Base-by-base conservation (phyloP, 148 eudicot species). In the Dysphania ambrosioides region DNA sequence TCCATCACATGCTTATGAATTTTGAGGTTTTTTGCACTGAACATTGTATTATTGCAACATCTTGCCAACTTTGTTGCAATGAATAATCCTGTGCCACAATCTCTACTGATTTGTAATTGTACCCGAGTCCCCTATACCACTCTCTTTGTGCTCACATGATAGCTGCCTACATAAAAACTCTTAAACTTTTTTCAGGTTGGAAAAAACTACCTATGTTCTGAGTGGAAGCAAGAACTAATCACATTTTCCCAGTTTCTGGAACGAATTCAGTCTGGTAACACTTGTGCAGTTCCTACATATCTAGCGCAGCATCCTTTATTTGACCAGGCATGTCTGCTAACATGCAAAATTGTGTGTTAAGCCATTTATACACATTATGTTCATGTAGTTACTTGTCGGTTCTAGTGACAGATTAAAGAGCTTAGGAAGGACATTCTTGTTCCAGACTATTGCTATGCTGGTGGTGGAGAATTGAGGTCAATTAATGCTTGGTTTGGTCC, bases 401-500 rank as follows among this genome's bases (percentile, higher is more conserved):
- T 78, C 70, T 72, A 79, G 77, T 88, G 82, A 75, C 96, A 95
- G 97, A 92, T 95, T 82, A 87, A 87, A 78, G 99, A 88, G 85
- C 88, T 95, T 69, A 81, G 89, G 78, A 87, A 81, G 81, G 99
- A 95, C 66, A 83, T 95, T 69, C 75, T 90, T 68, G 82, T 87
- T 68, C 99, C 99, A 47, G 99, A 95, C 86, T 92, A 95, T 81
- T 89, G 96, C 81, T 95, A 82, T 86, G 87, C 86, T 77, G 99
- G 97, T 57, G 97, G 91, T 4, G 97, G 97, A 56, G 96, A 95
- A 77, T 73, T 95, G 68, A 82, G 93, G 81, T 79, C 99, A 9
- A 73, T 95, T 32, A 92, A 95, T 84, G 97, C 97, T 74, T 95
- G 99, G 99, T 92, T 95, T 71, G 99, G 99, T 83, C 99, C 99